phyloP scores from a whole-genome alignment of 495 filamentous ascomycete species.

The Lophiostoma macrostomum region DNA sequence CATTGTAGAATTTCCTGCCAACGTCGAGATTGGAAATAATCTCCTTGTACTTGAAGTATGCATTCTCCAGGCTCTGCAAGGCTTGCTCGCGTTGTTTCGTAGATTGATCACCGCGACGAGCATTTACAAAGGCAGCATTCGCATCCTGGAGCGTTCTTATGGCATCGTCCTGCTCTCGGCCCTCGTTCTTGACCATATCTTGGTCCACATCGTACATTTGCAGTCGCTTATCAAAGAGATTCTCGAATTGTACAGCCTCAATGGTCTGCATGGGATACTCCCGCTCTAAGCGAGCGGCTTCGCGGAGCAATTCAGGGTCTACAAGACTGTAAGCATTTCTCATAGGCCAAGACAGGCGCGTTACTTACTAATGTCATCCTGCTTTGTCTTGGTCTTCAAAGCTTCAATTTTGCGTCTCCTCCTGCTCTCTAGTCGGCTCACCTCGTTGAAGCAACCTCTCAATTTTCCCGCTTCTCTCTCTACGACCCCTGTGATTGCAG shows the following conservation, averaged over 20 bases:
- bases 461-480: constrained; percentile 74
- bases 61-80: constrained; percentile 84
- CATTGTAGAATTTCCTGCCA: constrained; percentile 94
- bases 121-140: constrained; percentile 72
- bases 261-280: constrained; percentile 80
- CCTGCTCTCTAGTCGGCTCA: constrained; percentile 73
- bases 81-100: constrained; percentile 79
- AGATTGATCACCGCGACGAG: constrained; percentile 67
- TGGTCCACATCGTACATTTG: constrained; percentile 74
- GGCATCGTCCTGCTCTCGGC: constrained; percentile 71
- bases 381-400: constrained; percentile 70
- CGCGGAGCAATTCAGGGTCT: constrained; percentile 70
- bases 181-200: constrained; percentile 66
- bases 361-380: constrained; percentile 80
- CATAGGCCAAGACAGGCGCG: not conserved
- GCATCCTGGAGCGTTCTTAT: constrained; percentile 63
- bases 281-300: constrained; percentile 81
- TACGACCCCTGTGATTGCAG: constrained; percentile 72
- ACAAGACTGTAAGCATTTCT: constrained; percentile 17
- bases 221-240: constrained; percentile 80
- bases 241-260: constrained; percentile 83
- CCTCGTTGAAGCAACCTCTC: constrained; percentile 75
- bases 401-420: constrained; percentile 72
- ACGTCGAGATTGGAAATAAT: constrained; percentile 84
- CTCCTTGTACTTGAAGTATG: constrained; percentile 92